Evolutionary conservation across 305 asterid genomes (phyloP), one percentile per base, ranked within the genome.

Genomic region (Solanum chacoense): DNA sequence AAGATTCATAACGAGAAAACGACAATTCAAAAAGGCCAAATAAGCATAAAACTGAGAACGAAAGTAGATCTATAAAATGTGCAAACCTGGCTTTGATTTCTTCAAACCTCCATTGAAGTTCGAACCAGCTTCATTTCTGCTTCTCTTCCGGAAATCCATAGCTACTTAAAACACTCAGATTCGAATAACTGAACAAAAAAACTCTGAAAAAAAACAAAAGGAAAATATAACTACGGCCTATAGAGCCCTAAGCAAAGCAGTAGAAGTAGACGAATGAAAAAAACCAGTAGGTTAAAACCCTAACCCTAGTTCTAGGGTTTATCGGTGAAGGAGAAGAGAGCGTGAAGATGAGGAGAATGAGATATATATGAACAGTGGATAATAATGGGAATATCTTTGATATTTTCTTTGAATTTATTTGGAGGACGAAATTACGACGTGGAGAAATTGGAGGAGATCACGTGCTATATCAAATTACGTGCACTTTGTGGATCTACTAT

Each of bases 91-190:
- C 91, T 90, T 96, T 71, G 91, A 38, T 91, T 93, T 96, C 95
- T 96, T 96, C 88, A 93, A 88, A 35, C 92, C 96, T 35, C 98
- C 98, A 91, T 96, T 96, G 29, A 93, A 93, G 88, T 88, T 93
- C 28, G 87, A 11, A 18, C 91, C 88, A 79, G 93, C 92, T 59
- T 94, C 98, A 45, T 89, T 89, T 90, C 96, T 90, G 91, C 90
- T 94, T 91, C 98, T 93, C 91, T 94, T 96, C 85, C 96, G 97
- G 73, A 91, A 74, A 88, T 95, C 96, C 99, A 96, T 96, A 69
- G 88, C 92, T 87, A 77, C 85, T 84, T 55, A 87, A 37, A 73
- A 88, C 88, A 89, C 90, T 89, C 92, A 91, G 92, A 92, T 93
- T 94, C 90, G 37, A 77, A 35, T n/a, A 31, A 85, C 69, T 63